A percentile compares a stretch with the other conserved stretches of the same genome.
phyloP scores from a whole-genome alignment of 352 stramenopile species.

The Globisporangium mamillatum region DNA sequence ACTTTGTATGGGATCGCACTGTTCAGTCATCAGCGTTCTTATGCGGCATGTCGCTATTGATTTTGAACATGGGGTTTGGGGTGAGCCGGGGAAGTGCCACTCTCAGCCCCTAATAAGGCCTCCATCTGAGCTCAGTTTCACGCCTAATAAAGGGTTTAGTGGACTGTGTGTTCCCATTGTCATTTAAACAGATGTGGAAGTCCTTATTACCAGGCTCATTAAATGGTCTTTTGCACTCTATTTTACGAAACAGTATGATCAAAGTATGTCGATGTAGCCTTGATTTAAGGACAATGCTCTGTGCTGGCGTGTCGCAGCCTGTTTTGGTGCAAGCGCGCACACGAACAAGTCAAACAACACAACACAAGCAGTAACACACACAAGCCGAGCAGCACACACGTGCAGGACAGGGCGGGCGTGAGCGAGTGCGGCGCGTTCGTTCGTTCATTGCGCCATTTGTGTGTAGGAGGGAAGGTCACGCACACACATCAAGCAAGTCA shows the following conservation, averaged over 20 bases:
- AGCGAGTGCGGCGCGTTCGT: neutral
- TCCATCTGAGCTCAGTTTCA: neutral
- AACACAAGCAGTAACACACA: neutral
- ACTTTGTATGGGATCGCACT: neutral
- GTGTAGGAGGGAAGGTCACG: neutral
- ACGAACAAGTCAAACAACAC: conserved; percentile 1
- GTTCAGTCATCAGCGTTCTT: conserved; percentile 1
- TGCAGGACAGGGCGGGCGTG: neutral
- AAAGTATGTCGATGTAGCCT: neutral
- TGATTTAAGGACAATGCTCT: neutral
- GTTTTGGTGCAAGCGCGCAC: neutral
- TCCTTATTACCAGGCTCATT: neutral
- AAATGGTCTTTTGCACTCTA: neutral
- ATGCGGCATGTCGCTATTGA: neutral
- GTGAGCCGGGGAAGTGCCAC: neutral
- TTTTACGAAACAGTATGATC: neutral
- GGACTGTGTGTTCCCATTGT: neutral
- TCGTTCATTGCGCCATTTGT: conserved; percentile 4
- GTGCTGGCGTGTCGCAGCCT: neutral
- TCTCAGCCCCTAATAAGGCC: neutral
- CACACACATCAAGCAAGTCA: neutral
- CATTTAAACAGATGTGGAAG: too few species aligned
- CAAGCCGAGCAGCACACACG: neutral
- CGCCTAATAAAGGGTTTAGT: neutral
- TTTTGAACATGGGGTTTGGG: neutral